Conservation (phyloP, 164 flowering plant species). For the Sedum album region DNA sequence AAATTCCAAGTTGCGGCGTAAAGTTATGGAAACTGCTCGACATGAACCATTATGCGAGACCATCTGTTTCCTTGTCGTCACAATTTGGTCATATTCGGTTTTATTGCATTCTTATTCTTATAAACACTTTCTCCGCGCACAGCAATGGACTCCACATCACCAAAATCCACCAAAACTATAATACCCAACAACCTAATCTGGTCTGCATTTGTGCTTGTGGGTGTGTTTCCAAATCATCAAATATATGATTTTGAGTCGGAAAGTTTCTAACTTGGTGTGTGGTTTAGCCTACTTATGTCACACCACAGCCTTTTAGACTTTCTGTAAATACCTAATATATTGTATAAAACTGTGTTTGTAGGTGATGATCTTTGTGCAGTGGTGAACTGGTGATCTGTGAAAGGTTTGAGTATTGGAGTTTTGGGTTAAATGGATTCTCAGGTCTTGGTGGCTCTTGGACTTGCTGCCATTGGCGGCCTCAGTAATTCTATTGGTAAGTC, state of each 20-base stretch:
- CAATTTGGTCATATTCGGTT: no score
- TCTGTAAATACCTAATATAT: neutral
- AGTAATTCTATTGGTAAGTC: constrained; percentile 73
- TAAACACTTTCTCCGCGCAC: neutral
- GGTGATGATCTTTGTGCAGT: neutral
- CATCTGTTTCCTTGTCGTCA: no score
- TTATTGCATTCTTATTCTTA: neutral
- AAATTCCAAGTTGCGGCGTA: no score
- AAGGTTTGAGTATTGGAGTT: neutral
- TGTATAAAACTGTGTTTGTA: neutral
- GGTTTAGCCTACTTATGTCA: neutral
- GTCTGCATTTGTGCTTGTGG: neutral
- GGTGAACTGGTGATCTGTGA: neutral
- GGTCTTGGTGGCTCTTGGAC: constrained; percentile 65
- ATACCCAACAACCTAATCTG: neutral
- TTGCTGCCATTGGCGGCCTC: constrained; percentile 77
- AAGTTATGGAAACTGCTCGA: no score
- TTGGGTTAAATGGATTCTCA: constrained; percentile 60
- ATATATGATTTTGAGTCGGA: neutral
- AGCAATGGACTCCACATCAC: constrained; percentile 7
- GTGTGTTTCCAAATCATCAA: neutral
- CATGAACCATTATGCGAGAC: no score
- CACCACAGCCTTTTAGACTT: neutral
- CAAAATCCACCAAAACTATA: neutral
- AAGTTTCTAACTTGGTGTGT: neutral